Conservation (phyloP, 139 green algal species). For the Coelastrella sp. region DNA sequence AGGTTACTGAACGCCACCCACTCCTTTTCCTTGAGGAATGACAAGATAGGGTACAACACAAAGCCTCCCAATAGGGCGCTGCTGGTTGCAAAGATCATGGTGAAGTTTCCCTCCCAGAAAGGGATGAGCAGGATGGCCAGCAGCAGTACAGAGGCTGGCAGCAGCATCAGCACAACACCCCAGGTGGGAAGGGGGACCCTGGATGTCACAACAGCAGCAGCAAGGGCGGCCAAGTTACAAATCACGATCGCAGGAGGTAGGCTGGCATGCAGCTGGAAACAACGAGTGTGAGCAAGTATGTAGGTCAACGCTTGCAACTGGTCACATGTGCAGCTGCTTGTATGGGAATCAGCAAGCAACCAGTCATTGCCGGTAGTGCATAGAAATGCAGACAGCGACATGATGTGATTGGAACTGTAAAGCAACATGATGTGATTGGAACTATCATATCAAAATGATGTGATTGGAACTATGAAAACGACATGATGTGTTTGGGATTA, state of each 20-base stretch:
- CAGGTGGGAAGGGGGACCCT: slow-evolving; percentile 84
- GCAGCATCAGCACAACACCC: slow-evolving; percentile 82
- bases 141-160: slow-evolving; percentile 82
- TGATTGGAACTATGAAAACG: too few relatives aligned
- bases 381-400: too few relatives aligned
- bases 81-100: slow-evolving; percentile 65
- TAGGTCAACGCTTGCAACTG: too few relatives aligned
- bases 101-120: slow-evolving; percentile 51
- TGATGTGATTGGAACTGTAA: too few relatives aligned
- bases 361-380: too few relatives aligned
- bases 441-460: too few relatives aligned
- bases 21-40: slow-evolving; percentile 13
- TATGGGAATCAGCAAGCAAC: too few relatives aligned
- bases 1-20: slow-evolving; percentile 28
- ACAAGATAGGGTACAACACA: slow-evolving; percentile 76
- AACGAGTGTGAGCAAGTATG: too few relatives aligned
- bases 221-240: background rate
- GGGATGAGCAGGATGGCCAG: slow-evolving; percentile 73
- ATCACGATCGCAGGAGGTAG: background rate
- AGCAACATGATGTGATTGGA: too few relatives aligned
- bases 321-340: too few relatives aligned
- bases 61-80: slow-evolving; percentile 63
- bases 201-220: slow-evolving; percentile 11
- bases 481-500: too few relatives aligned
- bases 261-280: too few relatives aligned